Conservation (phyloP, 805 yeast species). For the Naumovozyma baii region DNA sequence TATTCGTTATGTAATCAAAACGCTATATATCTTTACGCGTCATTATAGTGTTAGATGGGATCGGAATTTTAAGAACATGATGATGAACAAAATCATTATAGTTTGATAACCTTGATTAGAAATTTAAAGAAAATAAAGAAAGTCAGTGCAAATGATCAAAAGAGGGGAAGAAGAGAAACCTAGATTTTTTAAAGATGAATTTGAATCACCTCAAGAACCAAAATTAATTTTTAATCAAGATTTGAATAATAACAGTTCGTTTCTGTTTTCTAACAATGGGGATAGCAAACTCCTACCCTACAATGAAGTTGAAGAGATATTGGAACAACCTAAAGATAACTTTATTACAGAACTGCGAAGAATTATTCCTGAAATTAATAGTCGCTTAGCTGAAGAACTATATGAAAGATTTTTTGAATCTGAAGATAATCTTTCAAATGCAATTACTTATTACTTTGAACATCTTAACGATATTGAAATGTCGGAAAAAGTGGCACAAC, state of each 20-base stretch:
- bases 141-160: too few relatives aligned
- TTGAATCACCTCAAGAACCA: slow-evolving; percentile 19
- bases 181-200: slow-evolving; percentile 24
- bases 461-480: neutral
- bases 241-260: slow-evolving; percentile 14
- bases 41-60: too few relatives aligned
- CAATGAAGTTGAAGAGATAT: neutral
- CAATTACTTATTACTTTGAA: slow-evolving; percentile 36
- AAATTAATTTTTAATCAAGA: slow-evolving; percentile 4
- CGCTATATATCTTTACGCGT: too few relatives aligned
- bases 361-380: slow-evolving; percentile 30
- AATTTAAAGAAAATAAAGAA: too few relatives aligned
- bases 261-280: slow-evolving; percentile 9
- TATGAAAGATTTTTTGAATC: slow-evolving; percentile 22
- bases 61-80: too few relatives aligned
- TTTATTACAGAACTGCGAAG: slow-evolving; percentile 30
- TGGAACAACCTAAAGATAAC: slow-evolving; percentile 11
- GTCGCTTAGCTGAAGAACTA: slow-evolving; percentile 14
- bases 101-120: too few relatives aligned
- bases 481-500: neutral
- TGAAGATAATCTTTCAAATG: slow-evolving; percentile 28
- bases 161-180: slow-evolving; percentile 8
- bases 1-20: too few relatives aligned
- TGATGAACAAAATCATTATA: too few relatives aligned
- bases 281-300: slow-evolving; percentile 1